Percentiles rank a stretch among this genome's conserved stretches.
Evolutionary conservation across 2,329 filamentous ascomycete genomes (phyloP).

Genomic region (Mycocentrospora acerina): DNA sequence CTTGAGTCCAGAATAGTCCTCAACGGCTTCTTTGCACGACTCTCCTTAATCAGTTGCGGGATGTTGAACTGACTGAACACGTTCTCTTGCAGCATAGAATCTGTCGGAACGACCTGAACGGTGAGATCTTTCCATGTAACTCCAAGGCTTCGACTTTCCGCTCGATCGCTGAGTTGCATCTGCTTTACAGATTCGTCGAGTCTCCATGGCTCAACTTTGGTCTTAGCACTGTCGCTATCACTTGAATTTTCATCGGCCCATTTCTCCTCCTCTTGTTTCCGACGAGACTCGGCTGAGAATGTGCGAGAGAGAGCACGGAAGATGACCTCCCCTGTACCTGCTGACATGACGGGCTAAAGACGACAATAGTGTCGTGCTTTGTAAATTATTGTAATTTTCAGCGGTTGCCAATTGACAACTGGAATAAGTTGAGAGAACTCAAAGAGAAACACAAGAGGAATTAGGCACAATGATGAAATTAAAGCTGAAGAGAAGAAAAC

Average conservation of each 20-base stretch:
- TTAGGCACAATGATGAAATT: too few species aligned
- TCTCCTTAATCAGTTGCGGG: slow-evolving; percentile 49
- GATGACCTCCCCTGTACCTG: slow-evolving; percentile 14
- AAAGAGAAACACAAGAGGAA: too few species aligned
- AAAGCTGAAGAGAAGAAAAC: too few species aligned
- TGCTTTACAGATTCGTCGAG: slow-evolving; percentile 23
- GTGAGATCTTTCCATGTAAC: slow-evolving; percentile 18
- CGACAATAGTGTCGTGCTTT: too few species aligned
- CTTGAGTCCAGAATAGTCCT: slow-evolving; percentile 65
- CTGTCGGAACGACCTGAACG: slow-evolving; percentile 14
- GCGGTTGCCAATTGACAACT: too few species aligned
- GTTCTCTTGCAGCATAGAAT: slow-evolving; percentile 19
- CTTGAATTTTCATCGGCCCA: slow-evolving; percentile 4
- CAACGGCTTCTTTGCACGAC: slow-evolving; percentile 49
- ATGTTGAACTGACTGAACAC: slow-evolving; percentile 46
- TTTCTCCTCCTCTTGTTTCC: slow-evolving; percentile 10
- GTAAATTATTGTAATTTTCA: too few species aligned
- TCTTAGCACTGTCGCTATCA: slow-evolving; percentile 14
- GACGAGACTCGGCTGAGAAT: slow-evolving; percentile 18
- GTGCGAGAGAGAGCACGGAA: slow-evolving; percentile 18
- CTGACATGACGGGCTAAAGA: slow-evolving; percentile 1
- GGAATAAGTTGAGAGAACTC: too few species aligned
- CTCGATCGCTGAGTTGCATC: slow-evolving; percentile 15
- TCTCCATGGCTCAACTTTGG: slow-evolving; percentile 24
- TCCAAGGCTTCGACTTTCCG: slow-evolving; percentile 12